A percentile compares a stretch with the other conserved stretches of the same genome.
These are phyloP conservation scores for Nowakowskiella sp. DNA, from an alignment of 192 early-diverging fungal species.

Conservation along the genomic window DNA sequence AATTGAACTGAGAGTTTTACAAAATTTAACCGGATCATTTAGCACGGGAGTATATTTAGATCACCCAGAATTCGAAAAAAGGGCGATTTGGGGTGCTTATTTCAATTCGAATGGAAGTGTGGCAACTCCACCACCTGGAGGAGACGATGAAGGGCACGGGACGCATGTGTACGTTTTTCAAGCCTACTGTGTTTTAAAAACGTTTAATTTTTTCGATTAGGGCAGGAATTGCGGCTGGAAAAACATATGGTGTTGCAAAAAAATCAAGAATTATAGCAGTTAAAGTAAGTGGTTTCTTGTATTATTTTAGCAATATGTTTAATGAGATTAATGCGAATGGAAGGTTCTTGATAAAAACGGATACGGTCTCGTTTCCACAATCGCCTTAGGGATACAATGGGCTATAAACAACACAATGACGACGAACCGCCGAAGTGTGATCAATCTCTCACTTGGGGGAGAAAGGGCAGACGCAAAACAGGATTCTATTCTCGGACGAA, in stretches of 20 bases:
- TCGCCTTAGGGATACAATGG: slow-evolving; percentile 37
- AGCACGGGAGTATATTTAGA: slow-evolving; percentile 36
- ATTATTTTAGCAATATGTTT: too few relatives aligned
- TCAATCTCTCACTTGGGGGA: slow-evolving; percentile 59
- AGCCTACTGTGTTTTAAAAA: too few relatives aligned
- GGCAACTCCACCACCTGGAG: too few relatives aligned
- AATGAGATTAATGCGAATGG: too few relatives aligned
- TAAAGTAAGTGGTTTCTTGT: too few relatives aligned
- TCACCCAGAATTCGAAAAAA: slow-evolving; percentile 39
- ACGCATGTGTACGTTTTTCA: too few relatives aligned
- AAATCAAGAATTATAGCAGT: slow-evolving; percentile 45
- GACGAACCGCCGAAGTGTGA: slow-evolving; percentile 19
- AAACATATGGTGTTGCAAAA: slow-evolving; percentile 50
- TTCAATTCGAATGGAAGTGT: slow-evolving; percentile 30
- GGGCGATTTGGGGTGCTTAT: slow-evolving; percentile 36
- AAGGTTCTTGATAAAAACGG: slow-evolving; percentile 46
- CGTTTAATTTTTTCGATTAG: too few relatives aligned
- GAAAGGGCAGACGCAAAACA: slow-evolving; percentile 32
- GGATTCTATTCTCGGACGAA: slow-evolving; percentile 25
- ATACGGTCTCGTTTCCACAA: slow-evolving; percentile 28
- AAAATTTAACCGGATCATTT: too few relatives aligned
- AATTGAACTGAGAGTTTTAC: too few relatives aligned
- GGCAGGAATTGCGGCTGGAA: slow-evolving; percentile 34
- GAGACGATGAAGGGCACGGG: slow-evolving; percentile 42
- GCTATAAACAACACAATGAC: slow-evolving; percentile 17